A percentile compares a stretch with the other conserved stretches of the same genome.
Conservation (phyloP, 2,329 filamentous ascomycete genomes). For the Colletotrichum tofieldiae region DNA sequence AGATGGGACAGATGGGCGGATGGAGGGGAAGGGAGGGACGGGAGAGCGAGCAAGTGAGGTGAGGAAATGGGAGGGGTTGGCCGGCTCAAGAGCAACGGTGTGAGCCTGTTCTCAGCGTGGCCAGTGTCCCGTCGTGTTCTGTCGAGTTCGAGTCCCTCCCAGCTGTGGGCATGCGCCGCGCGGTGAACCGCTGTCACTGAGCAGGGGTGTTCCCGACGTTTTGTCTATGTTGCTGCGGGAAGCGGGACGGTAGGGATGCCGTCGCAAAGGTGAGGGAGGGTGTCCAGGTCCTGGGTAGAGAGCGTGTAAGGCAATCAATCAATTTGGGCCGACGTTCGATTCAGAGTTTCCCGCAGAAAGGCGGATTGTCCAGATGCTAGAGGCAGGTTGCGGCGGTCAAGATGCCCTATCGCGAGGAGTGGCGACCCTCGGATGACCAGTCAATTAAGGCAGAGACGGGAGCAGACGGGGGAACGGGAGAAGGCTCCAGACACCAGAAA, state of each 20-base stretch:
- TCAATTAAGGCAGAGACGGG: conserved; percentile 13
- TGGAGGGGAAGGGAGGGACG: conserved; percentile 15
- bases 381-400: neutral
- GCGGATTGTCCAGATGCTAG: neutral
- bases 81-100: conserved; percentile 18
- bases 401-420: neutral
- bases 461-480: neutral
- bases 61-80: conserved; percentile 40
- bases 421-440: neutral
- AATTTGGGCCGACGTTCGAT: conserved; percentile 8
- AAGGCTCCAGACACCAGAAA: conserved; percentile 32
- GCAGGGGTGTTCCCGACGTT: conserved; percentile 39
- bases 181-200: conserved; percentile 33
- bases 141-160: conserved; percentile 25
- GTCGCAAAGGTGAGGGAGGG: conserved; percentile 32
- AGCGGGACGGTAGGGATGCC: conserved; percentile 41
- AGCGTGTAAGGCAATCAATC: neutral
- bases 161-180: conserved; percentile 31
- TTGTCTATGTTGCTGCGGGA: conserved; percentile 39
- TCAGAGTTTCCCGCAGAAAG: neutral
- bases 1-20: neutral
- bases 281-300: conserved; percentile 14
- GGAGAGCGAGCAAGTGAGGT: neutral
- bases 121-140: conserved; percentile 19
- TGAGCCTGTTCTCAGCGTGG: conserved; percentile 6